These are phyloP conservation scores for Streptanthus diversifolius DNA, from an alignment of 345 rosid genomes.

Conservation along the genomic window DNA sequence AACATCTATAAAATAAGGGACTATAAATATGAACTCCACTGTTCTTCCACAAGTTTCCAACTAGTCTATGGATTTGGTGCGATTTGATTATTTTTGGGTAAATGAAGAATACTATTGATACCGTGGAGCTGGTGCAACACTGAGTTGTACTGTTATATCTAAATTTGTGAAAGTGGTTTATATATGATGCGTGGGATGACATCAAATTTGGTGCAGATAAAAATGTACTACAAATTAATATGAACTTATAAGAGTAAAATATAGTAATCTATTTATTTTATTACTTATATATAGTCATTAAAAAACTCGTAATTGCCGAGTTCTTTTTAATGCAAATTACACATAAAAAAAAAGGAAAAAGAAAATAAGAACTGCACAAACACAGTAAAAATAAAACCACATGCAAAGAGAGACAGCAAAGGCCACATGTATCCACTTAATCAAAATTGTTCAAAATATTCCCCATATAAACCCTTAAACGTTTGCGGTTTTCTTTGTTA, in stretches of 20 bases:
- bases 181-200: not conserved
- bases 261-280: not conserved
- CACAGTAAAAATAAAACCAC: not conserved
- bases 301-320: constrained; percentile 12
- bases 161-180: not conserved
- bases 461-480: constrained; percentile 14
- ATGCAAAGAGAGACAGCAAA: constrained; percentile 15
- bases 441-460: constrained; percentile 34
- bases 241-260: not conserved
- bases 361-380: constrained; percentile 13
- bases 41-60: not conserved
- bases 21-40: not conserved
- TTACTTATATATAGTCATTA: constrained; percentile 17
- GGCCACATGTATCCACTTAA: constrained; percentile 9
- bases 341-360: not conserved
- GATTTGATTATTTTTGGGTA: not conserved
- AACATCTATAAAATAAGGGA: not conserved
- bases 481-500: constrained; percentile 35
- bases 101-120: not conserved
- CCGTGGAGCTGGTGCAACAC: not conserved
- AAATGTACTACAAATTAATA: not conserved
- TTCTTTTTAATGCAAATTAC: constrained; percentile 1
- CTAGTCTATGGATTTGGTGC: not conserved
- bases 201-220: not conserved
- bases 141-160: not conserved